Percentiles rank a stretch among this genome's conserved stretches.
Evolutionary conservation across 805 yeast species (phyloP).

Genomic region (Candida yuanshanica): DNA sequence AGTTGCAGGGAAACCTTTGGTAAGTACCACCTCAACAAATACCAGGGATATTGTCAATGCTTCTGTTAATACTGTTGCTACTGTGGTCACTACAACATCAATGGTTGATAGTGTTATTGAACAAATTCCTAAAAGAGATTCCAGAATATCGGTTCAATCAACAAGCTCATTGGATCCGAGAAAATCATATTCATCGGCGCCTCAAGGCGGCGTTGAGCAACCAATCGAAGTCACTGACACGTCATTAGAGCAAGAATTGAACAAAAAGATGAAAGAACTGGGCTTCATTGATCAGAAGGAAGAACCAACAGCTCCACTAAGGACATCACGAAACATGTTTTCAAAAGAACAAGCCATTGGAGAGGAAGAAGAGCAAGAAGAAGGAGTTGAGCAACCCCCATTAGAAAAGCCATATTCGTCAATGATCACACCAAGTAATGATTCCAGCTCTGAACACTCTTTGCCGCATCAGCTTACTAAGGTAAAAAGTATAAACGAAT

Average conservation of each 20-base stretch:
- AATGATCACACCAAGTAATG: background rate
- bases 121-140: background rate
- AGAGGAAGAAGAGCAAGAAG: background rate
- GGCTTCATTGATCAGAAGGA: background rate
- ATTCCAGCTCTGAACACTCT: background rate
- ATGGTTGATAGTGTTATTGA: background rate
- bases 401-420: background rate
- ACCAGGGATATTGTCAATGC: no score
- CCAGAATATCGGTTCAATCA: background rate
- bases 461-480: background rate
- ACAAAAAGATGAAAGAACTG: background rate
- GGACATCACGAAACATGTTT: background rate
- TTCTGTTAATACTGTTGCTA: background rate
- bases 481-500: constrained; percentile 4
- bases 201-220: background rate
- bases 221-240: background rate
- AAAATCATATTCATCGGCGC: background rate
- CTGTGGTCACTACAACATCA: background rate
- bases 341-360: background rate
- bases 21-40: no score
- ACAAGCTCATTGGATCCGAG: constrained; percentile 7
- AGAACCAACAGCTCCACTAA: background rate
- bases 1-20: no score
- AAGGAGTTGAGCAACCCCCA: background rate
- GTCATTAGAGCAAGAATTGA: background rate